A percentile compares a stretch with the other conserved stretches of the same genome.
phyloP scores from a whole-genome alignment of 108 stramenopile genomes.

The Mediolabrus comicus region DNA sequence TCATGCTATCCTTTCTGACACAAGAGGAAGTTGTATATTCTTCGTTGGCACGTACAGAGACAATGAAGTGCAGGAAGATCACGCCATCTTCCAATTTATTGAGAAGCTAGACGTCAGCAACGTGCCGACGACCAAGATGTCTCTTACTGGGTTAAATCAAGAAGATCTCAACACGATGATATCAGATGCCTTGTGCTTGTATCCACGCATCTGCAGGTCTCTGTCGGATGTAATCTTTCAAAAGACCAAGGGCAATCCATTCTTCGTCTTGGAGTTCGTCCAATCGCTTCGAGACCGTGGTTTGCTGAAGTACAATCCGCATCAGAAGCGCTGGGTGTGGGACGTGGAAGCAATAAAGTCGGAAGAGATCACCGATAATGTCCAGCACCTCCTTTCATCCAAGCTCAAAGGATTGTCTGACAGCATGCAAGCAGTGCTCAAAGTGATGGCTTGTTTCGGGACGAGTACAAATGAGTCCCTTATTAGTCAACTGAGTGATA shows the following conservation, averaged over 20 bases:
- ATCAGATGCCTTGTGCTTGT: constrained; percentile 26
- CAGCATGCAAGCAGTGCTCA: constrained; percentile 17
- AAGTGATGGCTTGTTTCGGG: constrained; percentile 41
- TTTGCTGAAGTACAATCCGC: constrained; percentile 12
- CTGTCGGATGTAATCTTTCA: constrained; percentile 17
- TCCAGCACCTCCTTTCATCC: constrained; percentile 32
- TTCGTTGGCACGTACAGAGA: constrained; percentile 40
- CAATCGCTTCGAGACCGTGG: constrained; percentile 15
- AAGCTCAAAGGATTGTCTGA: constrained; percentile 30
- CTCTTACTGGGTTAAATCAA: constrained; percentile 12
- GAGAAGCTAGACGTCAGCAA: not conserved
- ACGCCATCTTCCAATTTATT: constrained; percentile 16
- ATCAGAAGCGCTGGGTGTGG: constrained; percentile 30
- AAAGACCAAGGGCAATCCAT: constrained; percentile 40
- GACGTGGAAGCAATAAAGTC: constrained; percentile 12
- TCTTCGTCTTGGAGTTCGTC: constrained; percentile 24
- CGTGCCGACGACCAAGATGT: constrained; percentile 17
- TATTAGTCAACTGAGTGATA: not conserved
- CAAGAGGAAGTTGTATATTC: constrained; percentile 21
- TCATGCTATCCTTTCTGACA: constrained; percentile 20
- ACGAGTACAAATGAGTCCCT: constrained; percentile 7
- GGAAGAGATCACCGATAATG: constrained; percentile 39
- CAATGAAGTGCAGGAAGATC: constrained; percentile 18
- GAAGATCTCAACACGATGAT: constrained; percentile 39
- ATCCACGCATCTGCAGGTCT: constrained; percentile 26